Base-by-base conservation (phyloP, 1,139 yeast species). In the Candida sojae region DNA sequence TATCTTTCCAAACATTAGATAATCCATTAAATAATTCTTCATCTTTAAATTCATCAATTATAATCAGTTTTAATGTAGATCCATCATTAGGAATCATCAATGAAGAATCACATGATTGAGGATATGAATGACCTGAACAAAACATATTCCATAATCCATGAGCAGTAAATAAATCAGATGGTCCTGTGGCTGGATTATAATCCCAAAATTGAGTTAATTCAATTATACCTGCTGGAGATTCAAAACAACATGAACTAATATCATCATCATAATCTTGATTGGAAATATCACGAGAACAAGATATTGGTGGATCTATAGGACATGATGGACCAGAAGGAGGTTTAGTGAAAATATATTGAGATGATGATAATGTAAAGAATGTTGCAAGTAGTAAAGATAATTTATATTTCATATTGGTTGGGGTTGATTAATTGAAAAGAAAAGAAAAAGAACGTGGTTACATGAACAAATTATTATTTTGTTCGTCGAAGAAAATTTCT, bases 201-300 rank as follows among this genome's bases (percentile, higher is more conserved):
- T 91, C 96, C 98, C 98, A 93, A 67, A 92, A 91, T 64, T 93
- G 98, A 0, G 98, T 89, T 59, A 85, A 88, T 43, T 92, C 67
- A 38, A 92, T 73, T 12, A 91, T 77, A 1, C 98, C 97, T 32
- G 67, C 64, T 2, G 96, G 96, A 44, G 83, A 79, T 62, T 92
- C 97, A 64, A 84, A 89, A 64, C 98, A 93, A 62, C 99, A 93
- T 1, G 83, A 64, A 59, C 86, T 51, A 8, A 50, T 66, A 12
- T 76, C 70, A 1, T 69, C 68, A 12, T 36, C 29, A 2, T 23
- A 3, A 17, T 17, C 17, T 8, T 12, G 13, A 12, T 23, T 25
- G 7, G 21, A 47, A 39, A 4, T 34, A 4, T 17, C 66, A 41
- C 64, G 61, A 17, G 77, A 66, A 59, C 96, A 88, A n/a, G 90